Evolutionary conservation across 2,329 filamentous ascomycete genomes (phyloP), one percentile per base, ranked within the genome.

Genomic region (Penicillium crustosum): DNA sequence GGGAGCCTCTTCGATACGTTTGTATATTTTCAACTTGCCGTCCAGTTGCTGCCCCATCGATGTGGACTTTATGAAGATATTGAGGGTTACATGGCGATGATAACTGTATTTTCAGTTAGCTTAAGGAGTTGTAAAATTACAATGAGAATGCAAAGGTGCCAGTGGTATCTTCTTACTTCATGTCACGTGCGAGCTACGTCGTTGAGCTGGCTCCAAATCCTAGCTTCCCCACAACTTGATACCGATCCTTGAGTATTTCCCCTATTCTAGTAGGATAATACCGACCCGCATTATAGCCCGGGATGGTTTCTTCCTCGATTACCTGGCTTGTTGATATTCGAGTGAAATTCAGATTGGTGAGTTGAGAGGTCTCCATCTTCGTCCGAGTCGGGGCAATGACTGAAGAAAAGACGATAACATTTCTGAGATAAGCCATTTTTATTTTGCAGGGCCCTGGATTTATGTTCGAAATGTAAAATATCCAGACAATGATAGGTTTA

Each of bases 11-110:
- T 70, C 67, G 3, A 81, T 75, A 23, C 69, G 71, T 60, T 73
- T 72, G 49, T 81, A 80, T n/a, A 80, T 79, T 4, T 68, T 62
- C 12, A 79, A 61, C 63, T 81, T 79, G 17, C 77, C 31, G 48
- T 73, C 67, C n/a, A 71, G 2, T 42, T 69, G 66, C 38, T 68
- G 58, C 1, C 66, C 70, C 62, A 73, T 64, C 4, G 66, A 69
- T 38, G 61, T 33, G 58, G 70, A 59, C 31, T 68, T 59, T 51
- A 70, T 61, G 31, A 67, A 72, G 9, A 74, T 66, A 35, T 71
- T 74, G 23, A 73, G 62, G 2, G 56, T 68, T 13, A 74, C 70
- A 66, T 72, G 71, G 39, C 63, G 63, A 31, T 65, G 55, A 36
- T 48, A 21, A 15, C 70, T 73, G 21, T 57, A 50, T 35, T 41